Evolutionary conservation across 2,329 filamentous ascomycete genomes (phyloP), one percentile per base, ranked within the genome.

Genomic region (Exophiala xenobiotica): DNA sequence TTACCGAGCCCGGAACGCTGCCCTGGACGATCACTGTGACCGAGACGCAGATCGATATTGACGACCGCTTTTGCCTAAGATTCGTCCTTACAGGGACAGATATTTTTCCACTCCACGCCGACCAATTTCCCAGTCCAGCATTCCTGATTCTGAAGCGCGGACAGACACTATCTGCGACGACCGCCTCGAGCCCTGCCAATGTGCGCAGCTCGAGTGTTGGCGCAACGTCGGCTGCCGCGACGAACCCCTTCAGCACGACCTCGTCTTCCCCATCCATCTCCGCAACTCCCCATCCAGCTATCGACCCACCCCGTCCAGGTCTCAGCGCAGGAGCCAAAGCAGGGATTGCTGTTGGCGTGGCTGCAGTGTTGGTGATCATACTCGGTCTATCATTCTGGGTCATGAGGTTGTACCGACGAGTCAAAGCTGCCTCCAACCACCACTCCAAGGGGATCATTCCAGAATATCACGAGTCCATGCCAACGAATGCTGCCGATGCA

Each of bases 1-100:
- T 46, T 18, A 38, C 27, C 44, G 18, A 37, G 5, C 19, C 29
- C 5, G 44, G 44, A n/a, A 46, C 44, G 12, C 18, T 46, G 31
- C 44, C 44, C 6, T 46, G 44, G 44, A 37, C 44, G 6, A 46
- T 46, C 44, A 35, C 31, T 9, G 37, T 46, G 23, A 38, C 24
- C 31, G 16, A 23, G n/a, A 38, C 31, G 12, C 14, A 20, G 2
- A 35, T 46, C 6, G 23, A 24, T 19, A 46, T 46, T 16, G 27
- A 38, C 18, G 16, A 46, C 11, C 20, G 22, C 6, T 46, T 46
- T 19, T n/a, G 8, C 3, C 44, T 46, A 7, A n/a, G 27, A 23
- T 46, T 46, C 31, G 26, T 37, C 29, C 44, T 26, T 8, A 46
- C 44, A 3, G 44, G 44, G 12, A 35, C 31, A 9, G 44, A 35